Evolutionary conservation across 108 stramenopile species (phyloP).

Genomic region (Mediolabrus comicus): DNA sequence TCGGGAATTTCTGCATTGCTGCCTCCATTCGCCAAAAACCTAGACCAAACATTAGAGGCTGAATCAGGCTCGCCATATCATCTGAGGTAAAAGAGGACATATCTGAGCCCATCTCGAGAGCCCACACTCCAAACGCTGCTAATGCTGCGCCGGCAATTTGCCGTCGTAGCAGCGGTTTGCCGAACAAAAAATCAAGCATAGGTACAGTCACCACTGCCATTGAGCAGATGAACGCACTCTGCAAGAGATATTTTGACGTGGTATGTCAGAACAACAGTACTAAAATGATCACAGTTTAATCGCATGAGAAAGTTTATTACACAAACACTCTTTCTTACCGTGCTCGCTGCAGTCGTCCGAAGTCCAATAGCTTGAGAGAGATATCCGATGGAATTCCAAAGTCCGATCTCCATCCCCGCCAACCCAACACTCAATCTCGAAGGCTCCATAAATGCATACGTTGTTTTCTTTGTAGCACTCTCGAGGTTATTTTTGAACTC

Average conservation of each 20-base stretch:
- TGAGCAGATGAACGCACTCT: conserved; percentile 89
- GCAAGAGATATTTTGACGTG: background rate
- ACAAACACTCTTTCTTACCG: conserved; percentile 20
- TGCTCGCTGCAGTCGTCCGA: conserved; percentile 74
- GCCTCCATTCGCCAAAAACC: conserved; percentile 83
- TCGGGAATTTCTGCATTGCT: conserved; percentile 65
- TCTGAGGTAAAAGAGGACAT: conserved; percentile 43
- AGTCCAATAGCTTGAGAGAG: conserved; percentile 88
- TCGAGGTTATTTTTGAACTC: conserved; percentile 10
- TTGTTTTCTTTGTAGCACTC: background rate
- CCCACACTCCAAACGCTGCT: conserved; percentile 83
- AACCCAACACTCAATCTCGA: conserved; percentile 40
- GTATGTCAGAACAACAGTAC: background rate
- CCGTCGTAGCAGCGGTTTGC: conserved; percentile 47
- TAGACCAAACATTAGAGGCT: conserved; percentile 87
- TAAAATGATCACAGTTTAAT: too few species aligned
- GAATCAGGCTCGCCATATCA: conserved; percentile 65
- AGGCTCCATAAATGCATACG: conserved; percentile 9
- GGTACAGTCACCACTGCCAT: conserved; percentile 92
- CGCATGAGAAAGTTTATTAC: too few species aligned
- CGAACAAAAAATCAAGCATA: conserved; percentile 73
- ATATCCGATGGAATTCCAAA: conserved; percentile 84
- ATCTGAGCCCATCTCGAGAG: conserved; percentile 71
- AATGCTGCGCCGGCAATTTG: conserved; percentile 60
- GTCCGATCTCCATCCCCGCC: conserved; percentile 87